Percentiles rank a stretch among this genome's conserved stretches.
Evolutionary conservation across 148 eudicot species (phyloP).

Genomic region (Nepenthes gracilis): DNA sequence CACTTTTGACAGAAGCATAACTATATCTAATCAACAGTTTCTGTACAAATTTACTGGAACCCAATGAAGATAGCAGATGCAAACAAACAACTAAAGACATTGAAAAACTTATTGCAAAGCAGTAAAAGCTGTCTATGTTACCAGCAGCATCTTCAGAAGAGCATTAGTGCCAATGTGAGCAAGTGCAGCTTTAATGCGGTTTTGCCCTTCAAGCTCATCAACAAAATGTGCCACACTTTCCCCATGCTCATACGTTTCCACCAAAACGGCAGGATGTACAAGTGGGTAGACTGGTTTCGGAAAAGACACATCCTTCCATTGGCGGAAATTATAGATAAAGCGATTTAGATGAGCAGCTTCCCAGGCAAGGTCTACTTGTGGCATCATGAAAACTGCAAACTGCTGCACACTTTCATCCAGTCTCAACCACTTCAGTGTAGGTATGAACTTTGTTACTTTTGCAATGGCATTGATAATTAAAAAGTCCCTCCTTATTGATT

Average conservation of each 20-base stretch:
- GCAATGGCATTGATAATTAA: conserved; percentile 26
- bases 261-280: conserved; percentile 36
- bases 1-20: no score
- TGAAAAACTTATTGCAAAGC: background rate
- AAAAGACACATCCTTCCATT: conserved; percentile 35
- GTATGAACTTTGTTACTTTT: conserved; percentile 23
- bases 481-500: conserved; percentile 36
- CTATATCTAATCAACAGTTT: background rate
- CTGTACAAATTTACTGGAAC: background rate
- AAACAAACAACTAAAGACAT: background rate
- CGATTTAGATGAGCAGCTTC: conserved; percentile 40
- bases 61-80: background rate
- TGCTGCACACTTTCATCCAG: conserved; percentile 37
- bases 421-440: conserved; percentile 27
- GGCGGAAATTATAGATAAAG: conserved; percentile 31
- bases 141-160: conserved; percentile 35
- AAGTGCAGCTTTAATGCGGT: conserved; percentile 26
- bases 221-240: conserved; percentile 36
- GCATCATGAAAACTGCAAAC: conserved; percentile 35
- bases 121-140: conserved; percentile 6
- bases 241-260: conserved; percentile 33
- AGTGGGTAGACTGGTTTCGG: conserved; percentile 37
- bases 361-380: conserved; percentile 41
- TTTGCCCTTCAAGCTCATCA: conserved; percentile 24
- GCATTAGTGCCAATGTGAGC: conserved; percentile 36